Base-by-base conservation (phyloP, 1,284 basidiomycete species). In the Cryptococcus sp. region DNA sequence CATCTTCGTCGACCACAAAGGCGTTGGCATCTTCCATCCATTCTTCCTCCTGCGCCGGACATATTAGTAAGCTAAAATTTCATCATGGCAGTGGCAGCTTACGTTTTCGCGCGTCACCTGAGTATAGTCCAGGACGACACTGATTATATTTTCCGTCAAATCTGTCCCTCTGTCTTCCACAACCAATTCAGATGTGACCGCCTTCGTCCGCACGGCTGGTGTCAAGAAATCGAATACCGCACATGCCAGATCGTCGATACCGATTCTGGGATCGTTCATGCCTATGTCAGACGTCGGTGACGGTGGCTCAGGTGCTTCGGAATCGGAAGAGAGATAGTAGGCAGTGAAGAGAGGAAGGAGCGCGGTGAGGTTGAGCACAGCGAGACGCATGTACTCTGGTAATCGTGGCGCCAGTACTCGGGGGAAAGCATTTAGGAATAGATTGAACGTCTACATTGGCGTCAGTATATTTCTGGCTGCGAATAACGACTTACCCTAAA, bases 1-100 rank as follows among this genome's bases (percentile, higher is more conserved):
- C 95, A 62, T 97, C 92, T 71, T 97, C 94, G 69, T 97, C 92
- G 22, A 89, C 88, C 23, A 98, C 88, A 72, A 98, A 98, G 2
- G 89, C 86, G 65, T 96, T 95, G 1, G 91, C 86, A 69, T 97
- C 90, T 54, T 82, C 85, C 4, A 85, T 85, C 94, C 95, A 98
- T 42, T 86, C 88, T 51, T 94, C 92, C 74, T 94, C 93, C 89
- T 94, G 62, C 20, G 51, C 55, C 25, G 23, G 6, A 11, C 15
- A 23, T 23, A 39, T 46, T 20, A 57, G n/a, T 23, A 50, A 52
- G 42, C 42, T 42, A 39, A 25, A 22, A 7, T 11, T 11, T 10
- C 43, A 47, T 25, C 22, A 27, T 15, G 3, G 7, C 30, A 35
- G 30, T 35, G 30, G 8, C 30, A 35, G 80, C 85, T 65, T 69